phyloP scores from a whole-genome alignment of 306 rosid species.

The Betula pendula region DNA sequence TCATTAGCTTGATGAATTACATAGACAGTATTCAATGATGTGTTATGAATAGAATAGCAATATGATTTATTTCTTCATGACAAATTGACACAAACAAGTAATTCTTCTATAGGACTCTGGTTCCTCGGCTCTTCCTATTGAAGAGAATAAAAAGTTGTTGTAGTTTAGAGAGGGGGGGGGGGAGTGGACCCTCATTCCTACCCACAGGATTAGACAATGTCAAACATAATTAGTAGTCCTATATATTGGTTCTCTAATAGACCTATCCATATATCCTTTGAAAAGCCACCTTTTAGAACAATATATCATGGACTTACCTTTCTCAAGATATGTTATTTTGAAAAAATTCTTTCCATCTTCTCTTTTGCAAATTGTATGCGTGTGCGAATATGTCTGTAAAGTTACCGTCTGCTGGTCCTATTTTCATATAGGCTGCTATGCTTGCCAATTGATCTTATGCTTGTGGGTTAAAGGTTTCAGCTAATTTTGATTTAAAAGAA shows the following conservation, averaged over 20 bases:
- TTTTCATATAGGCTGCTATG: neutral
- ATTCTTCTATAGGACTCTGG: neutral
- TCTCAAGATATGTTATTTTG: neutral
- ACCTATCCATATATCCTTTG: neutral
- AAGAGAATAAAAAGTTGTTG: slow-evolving; percentile 2
- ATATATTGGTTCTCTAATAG: neutral
- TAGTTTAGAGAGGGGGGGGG: no score
- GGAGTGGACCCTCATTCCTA: neutral
- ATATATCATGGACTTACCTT: neutral
- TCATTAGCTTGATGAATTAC: neutral
- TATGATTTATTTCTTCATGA: neutral
- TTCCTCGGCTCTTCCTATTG: neutral
- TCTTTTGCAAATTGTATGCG: neutral
- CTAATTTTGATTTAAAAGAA: neutral
- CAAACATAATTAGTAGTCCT: neutral
- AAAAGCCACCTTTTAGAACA: neutral
- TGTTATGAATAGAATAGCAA: neutral
- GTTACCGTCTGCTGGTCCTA: neutral
- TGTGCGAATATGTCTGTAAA: neutral
- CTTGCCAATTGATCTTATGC: neutral
- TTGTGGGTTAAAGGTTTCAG: neutral
- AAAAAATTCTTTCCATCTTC: neutral
- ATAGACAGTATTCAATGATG: neutral
- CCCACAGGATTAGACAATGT: neutral
- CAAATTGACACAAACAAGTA: neutral